Evolutionary conservation across 2,329 filamentous ascomycete genomes (phyloP), one percentile per base, ranked within the genome.

Genomic region (Plenodomus lindquistii): DNA sequence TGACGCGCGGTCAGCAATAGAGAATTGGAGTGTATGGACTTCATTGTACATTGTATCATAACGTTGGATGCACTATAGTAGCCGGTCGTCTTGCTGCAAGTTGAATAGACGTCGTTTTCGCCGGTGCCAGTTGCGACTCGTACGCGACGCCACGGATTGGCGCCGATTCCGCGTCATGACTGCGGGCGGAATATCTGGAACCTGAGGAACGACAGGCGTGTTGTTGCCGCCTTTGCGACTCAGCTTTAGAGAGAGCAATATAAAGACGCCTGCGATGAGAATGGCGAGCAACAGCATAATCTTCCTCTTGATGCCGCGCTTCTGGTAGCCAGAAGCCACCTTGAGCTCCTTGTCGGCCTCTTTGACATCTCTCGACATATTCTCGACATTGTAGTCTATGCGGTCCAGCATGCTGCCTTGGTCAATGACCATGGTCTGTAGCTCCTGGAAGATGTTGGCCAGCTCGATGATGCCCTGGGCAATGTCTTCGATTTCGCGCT

Each of bases 381-480:
- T 83, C 75, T 99, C 94, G 44, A 99, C 91, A 64, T 99, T 99
- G 76, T 97, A 99, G 57, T 80, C 78, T 50, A 80, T 79, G 31
- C 78, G 73, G 49, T 80, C 78, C 10, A 80, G 67, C 67, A 80
- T 75, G 45, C 72, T 79, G 21, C 78, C 78, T 55, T 80, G 78
- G 52, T 80, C 78, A 37, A 80, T 80, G 49, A 80, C 91, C 92
- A 99, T 97, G 40, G 81, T 87, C 73, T 99, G 94, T 22, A 99
- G 78, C 65, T 99, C 94, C 54, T 95, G 90, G 77, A 99, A 99
- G 42, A 99, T 90, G 70, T 97, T 94, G 3, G 93, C 90, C 7
- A 99, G 79, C 69, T 97, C 93, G 65, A 99, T 97, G 73, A 99
- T 97, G 48, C 94, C 93, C 70, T 97, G 92, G 2, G 94, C 94